Evolutionary conservation across 73 alveolate genomes (phyloP).

Genomic region (Paramecium sonneborni): DNA sequence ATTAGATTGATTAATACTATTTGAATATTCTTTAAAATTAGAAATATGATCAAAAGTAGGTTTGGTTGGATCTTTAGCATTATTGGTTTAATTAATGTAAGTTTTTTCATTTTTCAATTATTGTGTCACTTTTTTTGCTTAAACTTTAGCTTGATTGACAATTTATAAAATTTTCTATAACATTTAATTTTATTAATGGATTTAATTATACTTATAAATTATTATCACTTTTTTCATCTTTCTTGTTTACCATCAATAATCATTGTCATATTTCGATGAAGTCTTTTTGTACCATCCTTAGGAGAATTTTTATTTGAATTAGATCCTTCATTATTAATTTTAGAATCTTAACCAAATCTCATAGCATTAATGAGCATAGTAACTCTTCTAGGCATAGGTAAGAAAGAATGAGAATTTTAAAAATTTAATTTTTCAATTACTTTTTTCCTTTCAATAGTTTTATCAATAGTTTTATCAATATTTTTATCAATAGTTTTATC

Average conservation of each 20-base stretch:
- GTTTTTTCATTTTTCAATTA: neutral
- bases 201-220: neutral
- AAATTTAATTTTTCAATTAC: slow-evolving; percentile 27
- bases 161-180: slow-evolving; percentile 28
- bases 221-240: neutral
- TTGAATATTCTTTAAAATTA: slow-evolving; percentile 38
- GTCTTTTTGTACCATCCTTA: neutral
- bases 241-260: neutral
- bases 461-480: neutral
- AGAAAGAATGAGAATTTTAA: neutral
- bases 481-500: too few relatives aligned
- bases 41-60: neutral
- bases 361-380: neutral
- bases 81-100: neutral
- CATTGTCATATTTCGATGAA: neutral
- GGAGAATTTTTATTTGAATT: neutral
- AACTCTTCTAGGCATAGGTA: slow-evolving; percentile 50
- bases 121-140: neutral
- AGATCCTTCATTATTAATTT: neutral
- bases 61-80: neutral
- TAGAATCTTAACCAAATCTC: neutral
- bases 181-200: neutral
- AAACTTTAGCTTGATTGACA: neutral
- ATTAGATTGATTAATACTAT: neutral
- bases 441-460: neutral